These are phyloP conservation scores for Piloderma croceum DNA, from an alignment of 768 basidiomycete genomes.

Conservation along the genomic window DNA sequence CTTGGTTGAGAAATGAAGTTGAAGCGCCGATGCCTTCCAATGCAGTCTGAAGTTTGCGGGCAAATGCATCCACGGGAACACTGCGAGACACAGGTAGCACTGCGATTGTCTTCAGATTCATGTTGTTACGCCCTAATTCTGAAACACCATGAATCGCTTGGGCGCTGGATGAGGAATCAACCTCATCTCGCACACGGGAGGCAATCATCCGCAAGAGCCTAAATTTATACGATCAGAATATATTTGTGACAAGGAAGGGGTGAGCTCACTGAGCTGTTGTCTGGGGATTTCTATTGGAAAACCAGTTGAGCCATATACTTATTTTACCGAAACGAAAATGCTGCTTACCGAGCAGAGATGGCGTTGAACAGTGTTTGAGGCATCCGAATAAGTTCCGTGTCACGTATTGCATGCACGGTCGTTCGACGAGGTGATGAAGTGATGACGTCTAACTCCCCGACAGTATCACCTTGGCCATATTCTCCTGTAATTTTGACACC, in stretches of 20 bases:
- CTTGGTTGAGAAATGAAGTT: conserved; percentile 90
- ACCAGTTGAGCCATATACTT: background rate
- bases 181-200: conserved; percentile 79
- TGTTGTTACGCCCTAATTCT: conserved; percentile 72
- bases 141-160: conserved; percentile 46
- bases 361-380: conserved; percentile 97
- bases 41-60: conserved; percentile 80
- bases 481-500: conserved; percentile 81
- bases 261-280: conserved; percentile 74
- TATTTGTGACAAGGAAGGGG: conserved; percentile 1
- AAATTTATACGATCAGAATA: background rate
- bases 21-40: conserved; percentile 92
- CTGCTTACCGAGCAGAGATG: conserved; percentile 71
- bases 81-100: conserved; percentile 82
- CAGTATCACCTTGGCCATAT: conserved; percentile 95
- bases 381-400: conserved; percentile 95
- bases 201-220: conserved; percentile 87
- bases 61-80: conserved; percentile 86
- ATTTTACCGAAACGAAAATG: background rate
- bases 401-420: conserved; percentile 96
- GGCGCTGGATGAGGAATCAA: conserved; percentile 54
- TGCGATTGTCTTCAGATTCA: conserved; percentile 91
- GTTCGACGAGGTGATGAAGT: conserved; percentile 81
- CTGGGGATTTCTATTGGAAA: conserved; percentile 61
- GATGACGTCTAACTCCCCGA: conserved; percentile 97